A percentile compares a stretch with the other conserved stretches of the same genome.
These are phyloP conservation scores for Linum tenue DNA, from an alignment of 345 rosid genomes.

Conservation along the genomic window DNA sequence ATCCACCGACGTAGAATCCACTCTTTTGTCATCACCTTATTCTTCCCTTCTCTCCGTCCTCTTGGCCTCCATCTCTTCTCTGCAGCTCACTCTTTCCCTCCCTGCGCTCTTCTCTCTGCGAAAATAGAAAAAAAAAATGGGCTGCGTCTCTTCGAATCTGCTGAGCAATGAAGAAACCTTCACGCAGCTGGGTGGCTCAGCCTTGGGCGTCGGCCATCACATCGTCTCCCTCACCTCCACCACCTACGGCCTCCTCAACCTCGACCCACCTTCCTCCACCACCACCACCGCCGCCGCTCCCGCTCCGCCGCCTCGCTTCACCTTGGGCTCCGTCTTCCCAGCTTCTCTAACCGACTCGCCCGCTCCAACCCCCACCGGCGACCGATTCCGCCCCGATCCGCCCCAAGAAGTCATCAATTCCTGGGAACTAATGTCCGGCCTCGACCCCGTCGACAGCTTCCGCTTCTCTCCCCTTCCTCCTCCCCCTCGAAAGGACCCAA, in stretches of 20 bases:
- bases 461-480: conserved; percentile 46
- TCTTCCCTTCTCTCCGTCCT: not conserved
- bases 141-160: conserved; percentile 84
- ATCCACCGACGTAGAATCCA: not conserved
- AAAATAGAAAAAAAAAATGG: conserved; percentile 29
- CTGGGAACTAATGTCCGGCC: conserved; percentile 90
- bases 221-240: conserved; percentile 92
- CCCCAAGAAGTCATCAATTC: conserved; percentile 63
- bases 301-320: conserved; percentile 45
- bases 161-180: conserved; percentile 70
- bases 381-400: conserved; percentile 24
- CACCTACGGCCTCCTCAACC: conserved; percentile 85
- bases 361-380: conserved; percentile 26
- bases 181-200: conserved; percentile 56
- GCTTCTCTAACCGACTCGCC: conserved; percentile 30
- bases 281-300: conserved; percentile 25
- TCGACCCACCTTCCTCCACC: conserved; percentile 50
- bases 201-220: conserved; percentile 54
- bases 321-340: conserved; percentile 35
- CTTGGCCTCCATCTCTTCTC: not conserved
- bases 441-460: conserved; percentile 63
- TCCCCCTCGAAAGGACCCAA: not conserved
- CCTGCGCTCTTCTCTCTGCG: no score
- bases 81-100: not conserved
- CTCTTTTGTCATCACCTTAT: not conserved